phyloP scores from a whole-genome alignment of 2,329 filamentous ascomycete genomes.

The Magnaporthiopsis incrustans region DNA sequence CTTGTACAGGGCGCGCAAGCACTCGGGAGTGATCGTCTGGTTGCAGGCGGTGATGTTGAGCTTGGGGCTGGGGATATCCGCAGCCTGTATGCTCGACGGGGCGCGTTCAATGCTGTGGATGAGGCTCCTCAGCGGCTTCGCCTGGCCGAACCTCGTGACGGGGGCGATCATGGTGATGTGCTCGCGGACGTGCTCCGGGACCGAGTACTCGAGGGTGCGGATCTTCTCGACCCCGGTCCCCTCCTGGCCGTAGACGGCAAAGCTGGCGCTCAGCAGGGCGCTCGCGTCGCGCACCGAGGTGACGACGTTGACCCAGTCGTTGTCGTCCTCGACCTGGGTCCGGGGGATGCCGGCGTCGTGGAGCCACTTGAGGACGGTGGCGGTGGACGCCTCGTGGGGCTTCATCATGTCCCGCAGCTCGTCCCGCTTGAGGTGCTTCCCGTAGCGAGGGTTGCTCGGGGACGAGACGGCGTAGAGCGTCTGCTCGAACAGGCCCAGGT shows the following conservation, averaged over 20 bases:
- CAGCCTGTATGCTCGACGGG: slow-evolving; percentile 8
- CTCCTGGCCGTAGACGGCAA: slow-evolving; percentile 19
- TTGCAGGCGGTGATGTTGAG: slow-evolving; percentile 17
- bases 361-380: slow-evolving; percentile 38
- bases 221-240: slow-evolving; percentile 20
- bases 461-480: slow-evolving; percentile 30
- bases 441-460: slow-evolving; percentile 37
- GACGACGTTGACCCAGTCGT: slow-evolving; percentile 19
- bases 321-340: slow-evolving; percentile 25
- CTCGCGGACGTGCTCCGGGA: slow-evolving; percentile 24
- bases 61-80: slow-evolving; percentile 11
- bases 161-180: slow-evolving; percentile 37
- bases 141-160: slow-evolving; percentile 36
- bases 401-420: slow-evolving; percentile 41
- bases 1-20: slow-evolving; percentile 36
- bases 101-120: not conserved
- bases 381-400: slow-evolving; percentile 30
- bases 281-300: slow-evolving; percentile 20
- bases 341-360: slow-evolving; percentile 25
- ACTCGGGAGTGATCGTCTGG: slow-evolving; percentile 32
- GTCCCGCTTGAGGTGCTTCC: slow-evolving; percentile 36
- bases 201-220: slow-evolving; percentile 19
- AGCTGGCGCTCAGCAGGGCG: slow-evolving; percentile 19
- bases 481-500: slow-evolving; percentile 20
- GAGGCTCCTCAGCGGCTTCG: slow-evolving; percentile 16